phyloP scores from a whole-genome alignment of 495 filamentous ascomycete species.

The Podospora bellae-mahoneyi region DNA sequence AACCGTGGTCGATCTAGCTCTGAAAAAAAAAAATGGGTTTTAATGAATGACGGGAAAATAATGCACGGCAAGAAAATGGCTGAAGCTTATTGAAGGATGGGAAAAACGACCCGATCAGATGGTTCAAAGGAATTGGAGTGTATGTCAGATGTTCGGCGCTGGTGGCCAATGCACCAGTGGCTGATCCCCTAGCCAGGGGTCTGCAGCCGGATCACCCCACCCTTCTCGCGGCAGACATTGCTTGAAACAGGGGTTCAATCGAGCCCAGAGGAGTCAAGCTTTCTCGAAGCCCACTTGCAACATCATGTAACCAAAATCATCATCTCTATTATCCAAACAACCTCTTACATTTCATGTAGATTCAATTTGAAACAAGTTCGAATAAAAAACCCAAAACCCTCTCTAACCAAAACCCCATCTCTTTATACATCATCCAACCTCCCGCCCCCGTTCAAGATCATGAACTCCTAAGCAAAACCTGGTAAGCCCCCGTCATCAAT shows the following conservation, averaged over 20 bases:
- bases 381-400: not conserved
- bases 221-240: not conserved
- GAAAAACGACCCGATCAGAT: not conserved
- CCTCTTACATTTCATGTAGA: not conserved
- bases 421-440: not conserved
- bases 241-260: not conserved
- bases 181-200: not conserved
- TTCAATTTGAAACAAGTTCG: not conserved
- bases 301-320: not conserved
- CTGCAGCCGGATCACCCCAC: not conserved
- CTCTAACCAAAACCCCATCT: not conserved
- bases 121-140: not conserved
- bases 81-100: not conserved
- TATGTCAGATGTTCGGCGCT: conserved; percentile 5
- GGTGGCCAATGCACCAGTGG: conserved; percentile 8
- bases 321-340: not conserved
- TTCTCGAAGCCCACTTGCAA: not conserved
- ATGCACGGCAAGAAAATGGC: not conserved
- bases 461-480: not conserved
- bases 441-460: not conserved
- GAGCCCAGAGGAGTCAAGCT: not conserved
- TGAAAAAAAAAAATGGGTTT: not conserved
- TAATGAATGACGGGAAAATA: conserved; percentile 11
- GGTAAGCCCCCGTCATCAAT: conserved; percentile 8
- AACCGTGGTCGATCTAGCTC: not conserved